These are phyloP conservation scores for Suhomyces sp. DNA, from an alignment of 805 yeast species.

Conservation along the genomic window DNA sequence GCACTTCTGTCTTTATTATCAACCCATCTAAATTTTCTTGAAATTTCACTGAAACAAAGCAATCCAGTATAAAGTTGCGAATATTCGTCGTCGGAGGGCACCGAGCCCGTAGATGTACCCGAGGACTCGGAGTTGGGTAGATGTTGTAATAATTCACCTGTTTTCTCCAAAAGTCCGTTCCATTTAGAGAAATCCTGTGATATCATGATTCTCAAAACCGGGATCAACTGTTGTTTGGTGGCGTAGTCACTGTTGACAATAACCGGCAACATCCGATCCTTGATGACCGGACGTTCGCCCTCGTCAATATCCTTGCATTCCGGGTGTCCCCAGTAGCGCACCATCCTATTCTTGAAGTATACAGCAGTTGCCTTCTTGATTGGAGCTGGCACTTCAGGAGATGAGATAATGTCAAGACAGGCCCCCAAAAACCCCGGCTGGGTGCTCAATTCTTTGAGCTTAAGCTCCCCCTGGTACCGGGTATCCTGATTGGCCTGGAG, in stretches of 20 bases:
- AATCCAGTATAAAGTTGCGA: constrained; percentile 60
- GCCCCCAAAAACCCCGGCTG: constrained; percentile 78
- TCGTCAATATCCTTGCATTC: constrained; percentile 49
- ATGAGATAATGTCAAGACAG: constrained; percentile 70
- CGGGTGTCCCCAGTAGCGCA: constrained; percentile 59
- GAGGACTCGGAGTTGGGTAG: no score
- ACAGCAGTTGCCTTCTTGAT: constrained; percentile 76
- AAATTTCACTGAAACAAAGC: constrained; percentile 65
- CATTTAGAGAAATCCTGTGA: constrained; percentile 38
- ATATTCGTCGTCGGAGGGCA: constrained; percentile 17
- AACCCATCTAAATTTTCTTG: constrained; percentile 71
- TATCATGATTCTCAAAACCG: constrained; percentile 24
- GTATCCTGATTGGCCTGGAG: constrained; percentile 61
- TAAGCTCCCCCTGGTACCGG: constrained; percentile 68
- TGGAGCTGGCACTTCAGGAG: constrained; percentile 25
- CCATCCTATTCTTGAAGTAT: constrained; percentile 74
- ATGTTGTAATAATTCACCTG: constrained; percentile 33
- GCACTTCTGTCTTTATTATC: constrained; percentile 43
- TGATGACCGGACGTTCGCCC: constrained; percentile 74
- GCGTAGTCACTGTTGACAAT: constrained; percentile 34
- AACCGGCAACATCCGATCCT: constrained; percentile 65
- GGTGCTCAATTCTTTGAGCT: constrained; percentile 56
- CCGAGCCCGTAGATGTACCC: no score
- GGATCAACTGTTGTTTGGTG: constrained; percentile 29
- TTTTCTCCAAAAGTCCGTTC: constrained; percentile 32